Evolutionary conservation across 202 grass and related monocot genomes (phyloP).

Genomic region (Dendrocalamus latiflorus): DNA sequence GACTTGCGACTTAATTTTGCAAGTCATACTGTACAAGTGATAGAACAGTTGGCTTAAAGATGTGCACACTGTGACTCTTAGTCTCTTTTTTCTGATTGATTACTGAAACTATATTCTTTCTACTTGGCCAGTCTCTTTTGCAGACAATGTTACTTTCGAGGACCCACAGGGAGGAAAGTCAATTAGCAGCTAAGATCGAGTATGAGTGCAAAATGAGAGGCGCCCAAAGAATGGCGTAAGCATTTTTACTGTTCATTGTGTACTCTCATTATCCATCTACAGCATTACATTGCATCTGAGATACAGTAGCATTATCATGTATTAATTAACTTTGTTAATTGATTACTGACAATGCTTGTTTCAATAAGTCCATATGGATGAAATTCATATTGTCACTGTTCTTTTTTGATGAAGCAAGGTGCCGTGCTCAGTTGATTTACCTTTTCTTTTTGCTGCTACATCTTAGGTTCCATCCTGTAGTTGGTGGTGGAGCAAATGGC

Average conservation of each 20-base stretch:
- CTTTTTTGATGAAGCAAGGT: neutral
- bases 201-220: conserved; percentile 97
- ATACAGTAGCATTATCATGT: neutral
- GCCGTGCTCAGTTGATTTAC: neutral
- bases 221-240: conserved; percentile 95
- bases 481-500: conserved; percentile 80
- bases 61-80: neutral
- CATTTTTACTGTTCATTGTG: conserved; percentile 13
- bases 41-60: neutral
- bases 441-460: neutral
- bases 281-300: neutral
- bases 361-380: neutral
- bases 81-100: neutral
- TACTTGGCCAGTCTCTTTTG: conserved; percentile 64
- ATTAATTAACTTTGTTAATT: neutral
- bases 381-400: neutral
- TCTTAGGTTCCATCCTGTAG: conserved; percentile 89
- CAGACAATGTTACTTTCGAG: conserved; percentile 93
- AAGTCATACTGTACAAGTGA: neutral
- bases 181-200: conserved; percentile 78
- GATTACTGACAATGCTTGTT: neutral
- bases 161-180: conserved; percentile 68
- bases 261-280: conserved; percentile 14
- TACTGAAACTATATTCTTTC: conserved; percentile 23
- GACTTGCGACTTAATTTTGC: neutral